Evolutionary conservation across 2,329 filamentous ascomycete species (phyloP).

Genomic region (Fusarium domesticum): DNA sequence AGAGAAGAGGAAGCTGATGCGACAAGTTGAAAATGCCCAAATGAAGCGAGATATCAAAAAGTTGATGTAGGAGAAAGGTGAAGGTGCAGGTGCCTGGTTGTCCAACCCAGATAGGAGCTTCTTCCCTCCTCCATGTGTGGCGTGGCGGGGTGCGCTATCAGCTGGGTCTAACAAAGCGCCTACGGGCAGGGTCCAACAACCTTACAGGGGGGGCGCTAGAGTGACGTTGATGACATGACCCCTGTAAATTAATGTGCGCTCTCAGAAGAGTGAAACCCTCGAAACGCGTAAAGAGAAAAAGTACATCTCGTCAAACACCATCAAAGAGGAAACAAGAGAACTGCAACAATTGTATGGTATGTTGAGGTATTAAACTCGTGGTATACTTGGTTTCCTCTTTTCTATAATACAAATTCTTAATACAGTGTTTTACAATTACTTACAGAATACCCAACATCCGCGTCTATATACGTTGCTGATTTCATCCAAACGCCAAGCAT

Average conservation of each 20-base stretch:
- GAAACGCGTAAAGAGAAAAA: no score
- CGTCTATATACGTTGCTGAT: background rate
- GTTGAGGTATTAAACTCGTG: no score
- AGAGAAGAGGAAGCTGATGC: background rate
- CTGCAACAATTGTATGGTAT: no score
- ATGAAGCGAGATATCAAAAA: background rate
- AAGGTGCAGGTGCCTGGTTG: background rate
- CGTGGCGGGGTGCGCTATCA: background rate
- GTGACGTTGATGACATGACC: background rate
- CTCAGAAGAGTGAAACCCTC: no score
- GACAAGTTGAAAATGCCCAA: background rate
- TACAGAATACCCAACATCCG: background rate
- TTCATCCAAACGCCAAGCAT: background rate
- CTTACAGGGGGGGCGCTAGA: background rate
- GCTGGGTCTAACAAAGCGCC: no score
- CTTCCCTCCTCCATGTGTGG: no score
- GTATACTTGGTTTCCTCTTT: no score
- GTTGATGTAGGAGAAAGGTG: background rate
- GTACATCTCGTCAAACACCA: no score
- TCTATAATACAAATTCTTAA: background rate
- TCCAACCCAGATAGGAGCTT: background rate
- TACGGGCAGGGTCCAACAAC: background rate
- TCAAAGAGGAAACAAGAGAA: no score
- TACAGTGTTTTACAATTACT: background rate
- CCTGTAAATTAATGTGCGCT: background rate